Evolutionary conservation across 2,329 filamentous ascomycete species (phyloP).

Genomic region (Hypoxylon sp.): DNA sequence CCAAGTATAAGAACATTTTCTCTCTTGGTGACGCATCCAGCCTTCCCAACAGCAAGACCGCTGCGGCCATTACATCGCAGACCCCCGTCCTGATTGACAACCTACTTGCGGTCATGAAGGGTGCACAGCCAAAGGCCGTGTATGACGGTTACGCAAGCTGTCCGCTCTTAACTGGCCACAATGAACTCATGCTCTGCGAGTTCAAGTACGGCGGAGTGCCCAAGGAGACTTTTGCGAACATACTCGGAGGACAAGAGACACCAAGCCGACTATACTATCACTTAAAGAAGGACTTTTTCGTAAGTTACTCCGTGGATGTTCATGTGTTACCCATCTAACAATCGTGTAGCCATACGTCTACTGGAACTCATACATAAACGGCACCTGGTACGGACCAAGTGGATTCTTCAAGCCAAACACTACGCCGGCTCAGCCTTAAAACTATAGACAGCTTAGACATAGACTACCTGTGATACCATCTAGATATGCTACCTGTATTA

Average conservation of each 20-base stretch:
- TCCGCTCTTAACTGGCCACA: constrained; percentile 59
- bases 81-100: constrained; percentile 59
- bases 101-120: constrained; percentile 53
- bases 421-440: constrained; percentile 6
- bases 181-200: constrained; percentile 60
- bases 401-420: constrained; percentile 40
- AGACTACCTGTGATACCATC: constrained; percentile 2
- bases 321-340: constrained; percentile 22
- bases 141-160: constrained; percentile 61
- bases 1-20: constrained; percentile 55
- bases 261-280: constrained; percentile 56
- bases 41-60: constrained; percentile 58
- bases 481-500: not conserved
- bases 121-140: constrained; percentile 48
- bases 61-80: constrained; percentile 59
- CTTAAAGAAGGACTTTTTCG: constrained; percentile 60
- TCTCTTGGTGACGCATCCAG: constrained; percentile 56
- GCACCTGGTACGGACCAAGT: constrained; percentile 45
- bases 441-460: not conserved
- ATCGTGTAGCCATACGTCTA: constrained; percentile 46
- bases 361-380: constrained; percentile 48
- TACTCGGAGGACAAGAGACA: constrained; percentile 54
- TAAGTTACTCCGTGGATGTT: constrained; percentile 36
- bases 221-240: constrained; percentile 57
- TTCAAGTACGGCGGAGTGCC: constrained; percentile 61